These are phyloP conservation scores for Hypoxylon lenormandii DNA, from an alignment of 495 filamentous ascomycete genomes.

Conservation along the genomic window DNA sequence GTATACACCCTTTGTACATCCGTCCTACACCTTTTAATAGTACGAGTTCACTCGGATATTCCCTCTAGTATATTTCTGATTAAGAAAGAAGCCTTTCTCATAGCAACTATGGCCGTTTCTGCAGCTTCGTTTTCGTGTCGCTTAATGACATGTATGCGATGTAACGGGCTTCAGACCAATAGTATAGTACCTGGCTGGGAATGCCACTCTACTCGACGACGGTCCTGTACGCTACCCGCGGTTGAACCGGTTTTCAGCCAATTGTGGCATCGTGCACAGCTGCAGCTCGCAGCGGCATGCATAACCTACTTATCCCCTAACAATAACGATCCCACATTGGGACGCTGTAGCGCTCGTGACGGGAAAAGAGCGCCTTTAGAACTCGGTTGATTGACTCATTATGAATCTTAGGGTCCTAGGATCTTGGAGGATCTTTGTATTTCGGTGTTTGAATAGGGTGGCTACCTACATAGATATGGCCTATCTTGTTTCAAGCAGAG, in stretches of 20 bases:
- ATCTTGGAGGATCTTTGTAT: neutral
- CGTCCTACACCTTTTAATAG: conserved; percentile 52
- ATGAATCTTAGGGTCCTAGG: neutral
- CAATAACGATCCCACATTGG: conserved; percentile 36
- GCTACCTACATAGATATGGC: no score
- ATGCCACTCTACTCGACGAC: conserved; percentile 37
- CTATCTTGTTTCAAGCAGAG: no score
- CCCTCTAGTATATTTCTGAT: conserved; percentile 14
- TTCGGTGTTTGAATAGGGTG: no score
- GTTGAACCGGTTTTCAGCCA: conserved; percentile 36
- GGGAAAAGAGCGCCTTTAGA: conserved; percentile 21
- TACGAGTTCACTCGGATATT: conserved; percentile 41
- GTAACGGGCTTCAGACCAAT: conserved; percentile 37
- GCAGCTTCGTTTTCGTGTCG: conserved; percentile 44
- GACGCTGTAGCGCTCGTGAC: conserved; percentile 36
- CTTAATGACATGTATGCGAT: conserved; percentile 38
- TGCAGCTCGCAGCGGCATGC: conserved; percentile 46
- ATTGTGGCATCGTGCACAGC: conserved; percentile 34
- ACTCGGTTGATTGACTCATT: conserved; percentile 38
- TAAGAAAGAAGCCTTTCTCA: neutral
- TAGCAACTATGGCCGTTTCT: conserved; percentile 17
- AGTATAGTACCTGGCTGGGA: conserved; percentile 6
- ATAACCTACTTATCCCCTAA: conserved; percentile 35
- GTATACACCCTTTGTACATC: conserved; percentile 53
- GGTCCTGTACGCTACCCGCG: conserved; percentile 41